Evolutionary conservation across 1,139 yeast species (phyloP), one percentile per base, ranked within the genome.

Genomic region (Candida tropicalis): DNA sequence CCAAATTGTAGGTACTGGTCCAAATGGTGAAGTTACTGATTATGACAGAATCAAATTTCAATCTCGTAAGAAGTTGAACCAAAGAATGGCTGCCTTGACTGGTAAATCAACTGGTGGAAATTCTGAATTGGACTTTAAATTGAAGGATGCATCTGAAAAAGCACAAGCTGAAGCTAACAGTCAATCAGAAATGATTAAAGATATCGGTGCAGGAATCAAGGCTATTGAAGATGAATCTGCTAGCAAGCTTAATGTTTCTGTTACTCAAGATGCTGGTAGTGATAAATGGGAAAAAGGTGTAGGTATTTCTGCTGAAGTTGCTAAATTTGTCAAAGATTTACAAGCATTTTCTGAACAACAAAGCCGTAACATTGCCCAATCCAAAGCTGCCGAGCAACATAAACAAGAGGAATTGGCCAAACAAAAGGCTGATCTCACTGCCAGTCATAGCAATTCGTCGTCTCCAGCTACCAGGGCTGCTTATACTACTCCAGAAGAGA

Each of bases 31-130:
- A 50, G 77, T 89, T 8, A 88, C 97, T 3, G 96, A 88, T 28
- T 67, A 80, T 12, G 97, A 91, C 58, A 77, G 87, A 47, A 77
- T 86, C 46, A 86, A 86, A 56, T 93, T 90, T 39, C 84, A 79
- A 54, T 82, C 88, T 35, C 84, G 87, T 57, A 93, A 93, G 39
- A 66, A 82, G 45, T 71, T 91, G 52, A 84, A 83, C 51, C 86
- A 91, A 35, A 75, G 96, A 51, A 89, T 91, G 95, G 96, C 96
- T 16, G 88, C 93, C 7, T 73, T 93, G 53, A 90, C 97, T 0
- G 98, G 97, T 1, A 82, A 82, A 49, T 72, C 77, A 2, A 32
- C 38, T 25, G 48, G 48, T 16, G 41, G 42, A 2, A 70, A 74
- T 40, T 65, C 75, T 12, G 82, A 73, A 43, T 61, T 70, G 28